These are phyloP conservation scores for Trichosporon ovoides DNA, from an alignment of 1,284 basidiomycete species.

Conservation along the genomic window DNA sequence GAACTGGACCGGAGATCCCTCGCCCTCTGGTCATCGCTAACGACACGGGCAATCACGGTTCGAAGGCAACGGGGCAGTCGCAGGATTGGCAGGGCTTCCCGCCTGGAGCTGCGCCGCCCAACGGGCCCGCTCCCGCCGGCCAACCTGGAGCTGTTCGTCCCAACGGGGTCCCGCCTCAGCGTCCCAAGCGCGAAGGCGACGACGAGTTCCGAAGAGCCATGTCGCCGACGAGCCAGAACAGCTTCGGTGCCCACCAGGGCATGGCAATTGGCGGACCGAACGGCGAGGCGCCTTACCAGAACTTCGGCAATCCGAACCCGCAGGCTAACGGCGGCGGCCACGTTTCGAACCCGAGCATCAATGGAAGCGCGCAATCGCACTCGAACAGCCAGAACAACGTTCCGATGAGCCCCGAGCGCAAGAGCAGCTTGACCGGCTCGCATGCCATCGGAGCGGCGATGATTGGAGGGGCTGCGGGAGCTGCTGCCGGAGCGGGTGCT, in stretches of 20 bases:
- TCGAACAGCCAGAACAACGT: neutral
- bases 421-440: neutral
- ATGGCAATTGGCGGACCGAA: neutral
- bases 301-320: neutral
- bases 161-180: conserved; percentile 55
- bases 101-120: conserved; percentile 56
- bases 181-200: conserved; percentile 64
- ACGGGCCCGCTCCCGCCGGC: conserved; percentile 59
- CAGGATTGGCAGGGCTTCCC: conserved; percentile 15
- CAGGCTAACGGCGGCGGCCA: conserved; percentile 19
- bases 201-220: conserved; percentile 51
- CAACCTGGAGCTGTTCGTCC: conserved; percentile 1
- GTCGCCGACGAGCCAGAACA: conserved; percentile 50
- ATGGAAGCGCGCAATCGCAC: conserved; percentile 1
- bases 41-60: conserved; percentile 16
- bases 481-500: neutral
- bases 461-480: neutral
- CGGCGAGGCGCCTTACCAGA: neutral
- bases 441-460: neutral
- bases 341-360: neutral
- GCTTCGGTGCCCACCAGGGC: conserved; percentile 11
- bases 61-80: conserved; percentile 15
- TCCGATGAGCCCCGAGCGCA: conserved; percentile 4
- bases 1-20: conserved; percentile 12
- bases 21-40: conserved; percentile 22